A percentile compares a stretch with the other conserved stretches of the same genome.
These are phyloP conservation scores for Candida tallmaniae DNA, from an alignment of 805 yeast species.

Conservation along the genomic window DNA sequence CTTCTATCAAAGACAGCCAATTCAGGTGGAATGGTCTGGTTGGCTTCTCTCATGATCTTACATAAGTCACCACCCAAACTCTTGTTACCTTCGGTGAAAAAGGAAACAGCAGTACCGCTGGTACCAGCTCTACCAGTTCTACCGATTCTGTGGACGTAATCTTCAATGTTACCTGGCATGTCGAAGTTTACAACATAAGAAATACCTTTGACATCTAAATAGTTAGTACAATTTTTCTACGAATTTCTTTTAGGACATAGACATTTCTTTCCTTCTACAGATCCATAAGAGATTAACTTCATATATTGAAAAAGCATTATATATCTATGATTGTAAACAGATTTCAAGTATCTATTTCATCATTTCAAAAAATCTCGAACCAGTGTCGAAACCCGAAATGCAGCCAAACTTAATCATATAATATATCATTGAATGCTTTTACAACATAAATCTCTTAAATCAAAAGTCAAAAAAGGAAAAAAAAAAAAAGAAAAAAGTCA, in stretches of 20 bases:
- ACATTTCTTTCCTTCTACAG: conserved; percentile 3
- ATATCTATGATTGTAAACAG: conserved; percentile 4
- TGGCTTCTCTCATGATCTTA: conserved; percentile 90
- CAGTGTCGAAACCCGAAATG: too few relatives aligned
- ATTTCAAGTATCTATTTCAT: too few relatives aligned
- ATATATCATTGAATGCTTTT: too few relatives aligned
- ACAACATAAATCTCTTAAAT: not conserved
- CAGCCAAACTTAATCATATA: too few relatives aligned
- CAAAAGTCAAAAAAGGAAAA: conserved; percentile 1
- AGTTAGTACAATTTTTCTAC: conserved; percentile 24
- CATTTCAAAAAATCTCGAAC: too few relatives aligned
- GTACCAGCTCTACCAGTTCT: conserved; percentile 99
- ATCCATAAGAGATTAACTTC: conserved; percentile 5
- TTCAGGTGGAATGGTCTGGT: conserved; percentile 82
- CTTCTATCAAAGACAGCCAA: conserved; percentile 60
- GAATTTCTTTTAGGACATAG: conserved; percentile 3
- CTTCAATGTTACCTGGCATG: conserved; percentile 98
- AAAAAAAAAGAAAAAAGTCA: conserved; percentile 2
- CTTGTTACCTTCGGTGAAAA: conserved; percentile 85
- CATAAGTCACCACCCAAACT: conserved; percentile 87
- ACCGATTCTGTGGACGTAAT: conserved; percentile 97
- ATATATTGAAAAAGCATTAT: conserved; percentile 8
- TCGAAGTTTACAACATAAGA: conserved; percentile 90
- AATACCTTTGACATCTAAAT: conserved; percentile 93
- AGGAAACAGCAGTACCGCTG: conserved; percentile 89